Conservation (phyloP, 192 early-diverging fungal species). For the Gigaspora rosea region DNA sequence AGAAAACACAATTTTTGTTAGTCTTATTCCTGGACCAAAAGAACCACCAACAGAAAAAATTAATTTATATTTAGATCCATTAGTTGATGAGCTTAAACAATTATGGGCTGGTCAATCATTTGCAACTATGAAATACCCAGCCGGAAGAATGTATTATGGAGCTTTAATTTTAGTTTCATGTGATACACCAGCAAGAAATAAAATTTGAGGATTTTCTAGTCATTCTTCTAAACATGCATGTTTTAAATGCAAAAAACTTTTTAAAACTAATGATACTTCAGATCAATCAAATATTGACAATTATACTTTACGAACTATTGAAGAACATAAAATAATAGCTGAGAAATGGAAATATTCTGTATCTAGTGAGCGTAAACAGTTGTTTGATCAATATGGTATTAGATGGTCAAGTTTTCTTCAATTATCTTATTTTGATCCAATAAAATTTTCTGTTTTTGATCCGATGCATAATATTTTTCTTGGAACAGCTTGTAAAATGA, state of each 20-base stretch:
- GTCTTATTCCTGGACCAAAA: background rate
- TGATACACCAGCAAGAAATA: background rate
- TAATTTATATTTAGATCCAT: background rate
- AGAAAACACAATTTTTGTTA: constrained; percentile 1
- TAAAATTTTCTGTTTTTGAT: background rate
- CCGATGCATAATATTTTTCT: background rate
- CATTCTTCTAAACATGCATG: background rate
- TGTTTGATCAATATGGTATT: background rate
- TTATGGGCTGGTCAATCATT: constrained; percentile 12
- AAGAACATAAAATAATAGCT: background rate
- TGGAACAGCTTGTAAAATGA: background rate
- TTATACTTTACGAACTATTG: background rate
- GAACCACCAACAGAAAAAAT: background rate
- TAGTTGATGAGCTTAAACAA: constrained; percentile 14
- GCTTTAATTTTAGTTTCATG: constrained; percentile 1
- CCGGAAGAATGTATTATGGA: background rate
- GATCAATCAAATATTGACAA: background rate
- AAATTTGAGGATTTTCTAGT: background rate
- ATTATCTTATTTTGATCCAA: background rate
- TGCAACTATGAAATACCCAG: background rate
- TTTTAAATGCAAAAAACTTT: background rate
- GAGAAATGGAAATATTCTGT: background rate
- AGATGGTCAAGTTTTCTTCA: background rate
- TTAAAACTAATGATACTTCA: background rate
- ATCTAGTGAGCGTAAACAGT: background rate